phyloP scores from a whole-genome alignment of 768 basidiomycete species.

The Boletus barrowsii region DNA sequence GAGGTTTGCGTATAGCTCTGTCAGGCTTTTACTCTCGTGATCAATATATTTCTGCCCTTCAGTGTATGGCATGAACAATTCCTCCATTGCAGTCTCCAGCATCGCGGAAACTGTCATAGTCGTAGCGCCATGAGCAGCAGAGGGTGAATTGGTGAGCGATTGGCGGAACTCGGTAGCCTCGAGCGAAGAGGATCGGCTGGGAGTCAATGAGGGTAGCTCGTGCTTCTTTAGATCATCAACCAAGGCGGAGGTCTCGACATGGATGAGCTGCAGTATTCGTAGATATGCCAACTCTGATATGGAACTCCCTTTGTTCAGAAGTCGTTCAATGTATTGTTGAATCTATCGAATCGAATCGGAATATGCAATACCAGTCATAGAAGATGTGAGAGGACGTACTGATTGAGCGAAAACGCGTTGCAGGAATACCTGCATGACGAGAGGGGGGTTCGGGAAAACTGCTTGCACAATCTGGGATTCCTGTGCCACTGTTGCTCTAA shows the following conservation, averaged over 20 bases:
- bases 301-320: constrained; percentile 69
- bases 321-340: constrained; percentile 91
- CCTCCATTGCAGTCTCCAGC: constrained; percentile 96
- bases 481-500: constrained; percentile 86
- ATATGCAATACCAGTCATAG: neutral
- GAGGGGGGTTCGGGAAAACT: constrained; percentile 93
- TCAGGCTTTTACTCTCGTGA: constrained; percentile 80
- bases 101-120: constrained; percentile 63
- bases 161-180: constrained; percentile 61
- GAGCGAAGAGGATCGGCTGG: constrained; percentile 54
- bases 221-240: constrained; percentile 92
- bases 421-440: constrained; percentile 97
- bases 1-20: constrained; percentile 71
- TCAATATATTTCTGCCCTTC: constrained; percentile 93
- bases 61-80: constrained; percentile 90
- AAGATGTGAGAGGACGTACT: constrained; percentile 44
- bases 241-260: constrained; percentile 69
- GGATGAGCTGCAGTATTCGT: constrained; percentile 85
- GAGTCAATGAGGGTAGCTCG: constrained; percentile 69
- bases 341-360: constrained; percentile 52
- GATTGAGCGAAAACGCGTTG: constrained; percentile 98
- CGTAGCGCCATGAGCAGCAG: constrained; percentile 41
- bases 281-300: constrained; percentile 89
- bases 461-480: constrained; percentile 98
- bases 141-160: constrained; percentile 42